Evolutionary conservation across 2,329 filamentous ascomycete genomes (phyloP), one percentile per base, ranked within the genome.

Genomic region (Penicillium sp.): DNA sequence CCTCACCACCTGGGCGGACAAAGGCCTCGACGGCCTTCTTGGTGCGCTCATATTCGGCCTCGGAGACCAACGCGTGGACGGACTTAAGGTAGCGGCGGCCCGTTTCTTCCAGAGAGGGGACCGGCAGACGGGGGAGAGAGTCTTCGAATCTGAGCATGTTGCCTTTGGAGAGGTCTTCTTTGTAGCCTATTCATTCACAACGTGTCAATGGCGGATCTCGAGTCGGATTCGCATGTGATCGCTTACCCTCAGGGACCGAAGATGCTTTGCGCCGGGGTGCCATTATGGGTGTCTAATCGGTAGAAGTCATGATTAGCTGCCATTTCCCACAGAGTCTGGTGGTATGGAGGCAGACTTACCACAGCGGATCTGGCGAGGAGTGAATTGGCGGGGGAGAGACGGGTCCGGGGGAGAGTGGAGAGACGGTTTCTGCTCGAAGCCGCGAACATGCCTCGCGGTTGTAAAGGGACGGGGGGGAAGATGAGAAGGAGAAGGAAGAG

Each of bases 1-100:
- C 93, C 45, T 84, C 76, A 34, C 89, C 88, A 51, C 88, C 88
- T n/a, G 91, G 88, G 59, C 84, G 83, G 59, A 95, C 75, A 70
- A 98, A 97, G 6, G 90, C 88, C 54, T 87, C 78, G 31, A 98
- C 89, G 31, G 88, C 90, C 65, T 86, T 85, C 68, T 87, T 85
- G 48, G 80, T 83, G 54, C 72, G 69, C 57, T 80, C 72, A 64
- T 73, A 84, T 64, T 84, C 81, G 55, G 71, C 64, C 57, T 77
- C 68, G 58, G 73, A 79, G 49, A 84, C 75, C 26, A 84, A 72
- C 43, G 81, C 78, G 67, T 82, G 81, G 17, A 84, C 77, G 50
- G 81, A 84, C 66, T 83, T 83, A 53, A 84, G 75, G 71, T 84
- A 84, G 54, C 78, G 77, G 60, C 77, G 75, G 53, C 77, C 74